These are phyloP conservation scores for Pleurotus giganteus DNA, from an alignment of 768 basidiomycete genomes.

Conservation along the genomic window DNA sequence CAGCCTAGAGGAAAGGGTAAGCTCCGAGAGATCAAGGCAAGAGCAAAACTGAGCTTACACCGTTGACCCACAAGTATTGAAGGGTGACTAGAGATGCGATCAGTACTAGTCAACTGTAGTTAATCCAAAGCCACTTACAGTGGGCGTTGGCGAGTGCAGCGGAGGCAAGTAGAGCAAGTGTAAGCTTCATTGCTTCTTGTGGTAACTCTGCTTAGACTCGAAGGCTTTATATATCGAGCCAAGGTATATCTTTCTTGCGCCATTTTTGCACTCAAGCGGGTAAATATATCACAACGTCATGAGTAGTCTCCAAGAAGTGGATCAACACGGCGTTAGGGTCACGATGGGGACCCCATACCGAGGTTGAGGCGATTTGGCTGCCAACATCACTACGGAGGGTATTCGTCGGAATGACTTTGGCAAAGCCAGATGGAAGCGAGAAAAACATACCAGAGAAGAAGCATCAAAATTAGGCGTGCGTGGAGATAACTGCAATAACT, in stretches of 20 bases:
- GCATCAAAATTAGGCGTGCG: neutral
- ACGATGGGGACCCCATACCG: conserved; percentile 17
- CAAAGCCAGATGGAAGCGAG: neutral
- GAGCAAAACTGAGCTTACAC: conserved; percentile 25
- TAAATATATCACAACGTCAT: neutral
- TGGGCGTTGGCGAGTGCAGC: conserved; percentile 40
- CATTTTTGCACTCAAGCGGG: neutral
- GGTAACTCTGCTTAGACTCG: neutral
- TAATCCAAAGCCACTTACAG: conserved; percentile 21
- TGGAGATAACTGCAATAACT: conserved; percentile 5
- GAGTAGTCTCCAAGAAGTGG: neutral
- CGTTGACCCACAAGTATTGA: conserved; percentile 52
- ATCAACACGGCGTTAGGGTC: conserved; percentile 6
- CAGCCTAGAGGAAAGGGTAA: conserved; percentile 26
- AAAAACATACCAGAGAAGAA: neutral
- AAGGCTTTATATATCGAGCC: neutral
- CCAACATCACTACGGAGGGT: conserved; percentile 17
- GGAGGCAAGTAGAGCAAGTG: conserved; percentile 29
- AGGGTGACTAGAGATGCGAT: conserved; percentile 35
- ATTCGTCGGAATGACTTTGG: conserved; percentile 13
- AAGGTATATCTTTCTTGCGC: conserved; percentile 5
- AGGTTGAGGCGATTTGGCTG: conserved; percentile 18
- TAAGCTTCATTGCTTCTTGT: conserved; percentile 31
- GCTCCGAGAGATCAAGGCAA: neutral
- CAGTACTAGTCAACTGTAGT: neutral